These are phyloP conservation scores for Colletotrichum sublineola DNA, from an alignment of 2,329 filamentous ascomycete genomes.

Conservation along the genomic window DNA sequence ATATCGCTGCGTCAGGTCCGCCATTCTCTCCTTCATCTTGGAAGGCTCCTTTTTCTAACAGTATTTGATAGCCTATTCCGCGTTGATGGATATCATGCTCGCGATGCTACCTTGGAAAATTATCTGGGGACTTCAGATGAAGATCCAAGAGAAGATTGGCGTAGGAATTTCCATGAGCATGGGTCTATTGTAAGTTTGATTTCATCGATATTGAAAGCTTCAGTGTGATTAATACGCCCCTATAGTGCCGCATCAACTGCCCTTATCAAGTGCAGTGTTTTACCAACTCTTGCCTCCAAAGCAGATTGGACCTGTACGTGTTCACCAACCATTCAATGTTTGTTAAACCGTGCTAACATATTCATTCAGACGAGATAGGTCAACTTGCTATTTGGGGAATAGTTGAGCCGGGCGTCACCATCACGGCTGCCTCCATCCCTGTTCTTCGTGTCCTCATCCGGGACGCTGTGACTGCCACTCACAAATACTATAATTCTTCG, in stretches of 20 bases:
- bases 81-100: constrained; percentile 36
- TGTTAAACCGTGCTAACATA: constrained; percentile 46
- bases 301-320: constrained; percentile 32
- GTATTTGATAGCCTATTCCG: constrained; percentile 17
- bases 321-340: constrained; percentile 42
- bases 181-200: constrained; percentile 35
- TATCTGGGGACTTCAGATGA: constrained; percentile 42
- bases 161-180: constrained; percentile 42
- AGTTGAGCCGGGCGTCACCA: constrained; percentile 29
- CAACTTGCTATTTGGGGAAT: constrained; percentile 32
- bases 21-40: not conserved
- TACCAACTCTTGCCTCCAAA: constrained; percentile 33
- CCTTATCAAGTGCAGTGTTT: constrained; percentile 40
- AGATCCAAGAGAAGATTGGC: constrained; percentile 37
- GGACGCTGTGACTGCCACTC: constrained; percentile 22
- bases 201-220: too few relatives aligned
- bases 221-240: not conserved
- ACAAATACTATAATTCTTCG: constrained; percentile 30
- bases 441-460: constrained; percentile 41
- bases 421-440: constrained; percentile 38
- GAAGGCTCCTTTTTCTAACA: not conserved
- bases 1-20: constrained; percentile 41
- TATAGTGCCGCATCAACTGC: constrained; percentile 42
- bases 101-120: constrained; percentile 38
- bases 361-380: constrained; percentile 29